These are phyloP conservation scores for Yamadazyma oceani DNA, from an alignment of 1,139 yeast species.

Conservation along the genomic window DNA sequence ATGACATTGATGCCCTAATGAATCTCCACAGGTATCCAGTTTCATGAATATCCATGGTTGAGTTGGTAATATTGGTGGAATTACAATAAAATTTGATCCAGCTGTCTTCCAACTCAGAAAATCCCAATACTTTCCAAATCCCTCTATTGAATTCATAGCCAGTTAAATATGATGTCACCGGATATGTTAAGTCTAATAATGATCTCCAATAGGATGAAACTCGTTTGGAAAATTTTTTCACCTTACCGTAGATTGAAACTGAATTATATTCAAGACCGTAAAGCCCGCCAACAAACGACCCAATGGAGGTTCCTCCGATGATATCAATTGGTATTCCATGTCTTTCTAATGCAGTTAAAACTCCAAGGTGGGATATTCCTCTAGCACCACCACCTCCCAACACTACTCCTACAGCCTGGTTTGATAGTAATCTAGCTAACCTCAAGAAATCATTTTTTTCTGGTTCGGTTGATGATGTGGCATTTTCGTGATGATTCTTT, in stretches of 20 bases:
- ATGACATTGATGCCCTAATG: conserved; percentile 93
- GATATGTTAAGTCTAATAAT: conserved; percentile 81
- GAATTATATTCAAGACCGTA: conserved; percentile 91
- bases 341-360: conserved; percentile 89
- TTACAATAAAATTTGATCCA: conserved; percentile 90
- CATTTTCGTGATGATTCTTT: conserved; percentile 6
- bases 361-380: conserved; percentile 90
- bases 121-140: conserved; percentile 93
- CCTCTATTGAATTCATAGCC: conserved; percentile 98
- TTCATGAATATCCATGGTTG: conserved; percentile 92
- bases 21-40: conserved; percentile 95
- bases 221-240: conserved; percentile 82
- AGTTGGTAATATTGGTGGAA: conserved; percentile 94
- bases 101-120: conserved; percentile 89
- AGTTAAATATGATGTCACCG: conserved; percentile 90
- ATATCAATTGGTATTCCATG: conserved; percentile 92
- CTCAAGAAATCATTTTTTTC: conserved; percentile 89
- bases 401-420: conserved; percentile 91
- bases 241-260: conserved; percentile 87
- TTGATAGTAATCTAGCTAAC: conserved; percentile 83
- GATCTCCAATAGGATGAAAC: conserved; percentile 87
- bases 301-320: conserved; percentile 95
- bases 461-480: conserved; percentile 14
- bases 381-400: conserved; percentile 98
- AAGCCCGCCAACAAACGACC: conserved; percentile 92